Evolutionary conservation across 106 monocot genomes (phyloP), one percentile per base, ranked within the genome.

Genomic region (Dioscorea zingiberensis): DNA sequence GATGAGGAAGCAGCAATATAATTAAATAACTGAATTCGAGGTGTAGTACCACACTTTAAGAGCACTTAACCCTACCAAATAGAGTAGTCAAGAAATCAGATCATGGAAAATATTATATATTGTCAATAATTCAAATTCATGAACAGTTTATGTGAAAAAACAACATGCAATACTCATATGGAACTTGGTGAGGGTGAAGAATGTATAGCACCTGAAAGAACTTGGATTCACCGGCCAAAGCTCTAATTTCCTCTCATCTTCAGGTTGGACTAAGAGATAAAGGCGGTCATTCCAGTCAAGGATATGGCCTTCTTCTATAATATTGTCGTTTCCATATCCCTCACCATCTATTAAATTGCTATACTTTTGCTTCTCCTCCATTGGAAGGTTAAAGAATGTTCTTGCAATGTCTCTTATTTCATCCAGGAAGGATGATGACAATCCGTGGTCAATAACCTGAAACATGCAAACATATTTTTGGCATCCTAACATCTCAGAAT

Each of bases 201-300:
- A 47, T 18, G 46, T 46, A 17, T 18, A 47, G 38, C 78, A 86
- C 86, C 82, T 78, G 49, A 86, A 86, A n/a, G 77, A 71, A 45
- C 25, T 46, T 21, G 85, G 82, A 60, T 59, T 60, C 10, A 72
- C 68, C 7, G 86, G 86, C 86, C 86, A 86, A 30, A 69, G 57
- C 44, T 58, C 51, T 49, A 82, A 69, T 30, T 71, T 78, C 65
- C 82, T 78, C 59, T 65, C 27, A 63, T 69, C 66, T 76, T 82
- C 82, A 19, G 86, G 86, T 48, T 79, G 76, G 8, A 86, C 78
- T 32, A 62, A 59, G 13, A 86, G 82, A 76, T 82, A 76, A 25
- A 86, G 67, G 17, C 86, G 78, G 69, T 86, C 86, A 48, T 38
- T 69, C 86, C 86, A 86, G 48, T 86, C 86, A 21, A 78, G 68